Evolutionary conservation across 192 early-diverging fungal species (phyloP).

Genomic region (Paraglomus brasilianum): DNA sequence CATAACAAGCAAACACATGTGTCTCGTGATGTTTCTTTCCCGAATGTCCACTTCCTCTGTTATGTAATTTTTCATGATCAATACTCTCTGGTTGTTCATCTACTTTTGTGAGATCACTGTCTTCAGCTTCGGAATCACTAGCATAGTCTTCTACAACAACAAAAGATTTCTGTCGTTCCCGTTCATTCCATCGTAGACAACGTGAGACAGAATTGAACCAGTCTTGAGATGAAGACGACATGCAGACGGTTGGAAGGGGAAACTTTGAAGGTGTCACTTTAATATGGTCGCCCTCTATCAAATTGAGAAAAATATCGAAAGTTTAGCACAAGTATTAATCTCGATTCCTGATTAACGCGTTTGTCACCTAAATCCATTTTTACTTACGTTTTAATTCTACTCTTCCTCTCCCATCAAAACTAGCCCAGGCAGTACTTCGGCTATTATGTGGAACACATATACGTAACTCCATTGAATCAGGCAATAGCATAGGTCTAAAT

Average conservation of each 20-base stretch:
- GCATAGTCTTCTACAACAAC: slow-evolving; percentile 42
- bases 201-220: slow-evolving; percentile 88
- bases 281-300: slow-evolving; percentile 77
- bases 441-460: slow-evolving; percentile 83
- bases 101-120: slow-evolving; percentile 31
- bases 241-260: slow-evolving; percentile 88
- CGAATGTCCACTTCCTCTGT: background rate
- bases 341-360: background rate
- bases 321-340: background rate
- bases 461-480: slow-evolving; percentile 86
- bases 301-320: slow-evolving; percentile 10
- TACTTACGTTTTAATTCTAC: slow-evolving; percentile 73
- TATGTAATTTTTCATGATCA: background rate
- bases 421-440: slow-evolving; percentile 88
- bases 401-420: slow-evolving; percentile 92
- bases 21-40: background rate
- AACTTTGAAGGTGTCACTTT: slow-evolving; percentile 81
- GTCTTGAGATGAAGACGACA: slow-evolving; percentile 69
- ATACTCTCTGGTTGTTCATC: slow-evolving; percentile 17
- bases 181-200: slow-evolving; percentile 92
- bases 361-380: background rate
- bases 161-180: slow-evolving; percentile 86
- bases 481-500: slow-evolving; percentile 95
- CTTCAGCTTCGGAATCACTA: slow-evolving; percentile 38
- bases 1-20: slow-evolving; percentile 23